phyloP scores from a whole-genome alignment of 805 yeast genomes.

The Saccharomycopsis lassenensis region DNA sequence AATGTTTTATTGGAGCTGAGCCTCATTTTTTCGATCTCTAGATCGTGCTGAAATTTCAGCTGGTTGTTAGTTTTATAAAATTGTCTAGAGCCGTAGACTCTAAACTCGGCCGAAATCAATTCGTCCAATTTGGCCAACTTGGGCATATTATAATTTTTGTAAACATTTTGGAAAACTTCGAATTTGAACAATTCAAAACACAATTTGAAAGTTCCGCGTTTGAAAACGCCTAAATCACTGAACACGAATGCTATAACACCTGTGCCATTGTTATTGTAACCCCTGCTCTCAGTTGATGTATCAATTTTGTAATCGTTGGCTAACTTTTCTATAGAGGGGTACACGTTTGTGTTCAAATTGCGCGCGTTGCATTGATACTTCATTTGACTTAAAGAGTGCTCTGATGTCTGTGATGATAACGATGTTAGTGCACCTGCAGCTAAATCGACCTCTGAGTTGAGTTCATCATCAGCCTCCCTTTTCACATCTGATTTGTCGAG shows the following conservation, averaged over 20 bases:
- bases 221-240: constrained; percentile 14
- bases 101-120: constrained; percentile 9
- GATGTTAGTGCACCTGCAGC: no score
- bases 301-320: not conserved
- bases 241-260: constrained; percentile 13
- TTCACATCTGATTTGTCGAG: no score
- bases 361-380: not conserved
- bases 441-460: no score
- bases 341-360: not conserved
- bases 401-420: not conserved
- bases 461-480: no score
- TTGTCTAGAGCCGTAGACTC: constrained; percentile 16
- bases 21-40: constrained; percentile 4
- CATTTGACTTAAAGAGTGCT: not conserved
- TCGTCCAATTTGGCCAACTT: constrained; percentile 5
- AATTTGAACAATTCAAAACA: constrained; percentile 15
- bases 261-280: not conserved
- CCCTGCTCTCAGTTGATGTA: no score
- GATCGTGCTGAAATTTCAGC: not conserved
- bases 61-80: constrained; percentile 14
- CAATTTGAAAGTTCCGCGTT: constrained; percentile 11
- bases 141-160: not conserved
- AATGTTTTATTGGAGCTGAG: constrained; percentile 1
- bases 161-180: constrained; percentile 7
- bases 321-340: not conserved